phyloP scores from a whole-genome alignment of 2,329 filamentous ascomycete genomes.

The Phialemoniopsis sp. region DNA sequence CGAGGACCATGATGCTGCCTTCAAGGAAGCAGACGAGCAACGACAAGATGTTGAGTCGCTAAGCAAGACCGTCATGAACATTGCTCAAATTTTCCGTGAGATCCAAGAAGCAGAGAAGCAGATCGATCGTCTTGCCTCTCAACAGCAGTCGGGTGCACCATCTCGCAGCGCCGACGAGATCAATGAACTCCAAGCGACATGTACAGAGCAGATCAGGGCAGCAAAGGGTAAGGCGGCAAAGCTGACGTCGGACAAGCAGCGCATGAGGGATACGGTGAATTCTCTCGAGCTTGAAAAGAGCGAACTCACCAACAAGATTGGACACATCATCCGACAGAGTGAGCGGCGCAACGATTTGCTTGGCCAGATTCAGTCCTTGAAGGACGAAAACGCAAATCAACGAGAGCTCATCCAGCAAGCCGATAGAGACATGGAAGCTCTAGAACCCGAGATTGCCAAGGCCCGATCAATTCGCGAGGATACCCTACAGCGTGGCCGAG shows the following conservation, averaged over 20 bases:
- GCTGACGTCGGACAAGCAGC: conserved; percentile 66
- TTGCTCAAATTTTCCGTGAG: conserved; percentile 68
- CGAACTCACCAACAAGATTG: conserved; percentile 70
- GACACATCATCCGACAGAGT: conserved; percentile 65
- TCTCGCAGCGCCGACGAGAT: conserved; percentile 78
- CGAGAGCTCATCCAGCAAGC: conserved; percentile 64
- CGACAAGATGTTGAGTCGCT: conserved; percentile 59
- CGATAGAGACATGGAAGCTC: conserved; percentile 68
- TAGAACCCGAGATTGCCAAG: conserved; percentile 72
- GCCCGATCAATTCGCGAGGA: conserved; percentile 76
- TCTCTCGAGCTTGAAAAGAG: conserved; percentile 73
- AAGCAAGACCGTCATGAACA: conserved; percentile 70
- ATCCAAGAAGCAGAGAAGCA: conserved; percentile 67
- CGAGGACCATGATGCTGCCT: conserved; percentile 63
- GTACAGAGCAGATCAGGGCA: conserved; percentile 62
- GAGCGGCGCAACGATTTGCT: conserved; percentile 75
- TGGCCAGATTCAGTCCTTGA: conserved; percentile 69
- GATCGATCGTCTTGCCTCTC: conserved; percentile 69
- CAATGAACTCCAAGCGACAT: conserved; percentile 66
- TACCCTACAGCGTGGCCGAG: conserved; percentile 64
- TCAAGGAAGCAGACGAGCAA: conserved; percentile 60
- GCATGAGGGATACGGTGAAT: conserved; percentile 63
- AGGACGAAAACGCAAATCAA: conserved; percentile 63
- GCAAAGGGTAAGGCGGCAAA: conserved; percentile 62
- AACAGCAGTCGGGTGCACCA: conserved; percentile 61